Base-by-base conservation (phyloP, 2,329 filamentous ascomycete genomes). In the Aspergillus carbonarius region DNA sequence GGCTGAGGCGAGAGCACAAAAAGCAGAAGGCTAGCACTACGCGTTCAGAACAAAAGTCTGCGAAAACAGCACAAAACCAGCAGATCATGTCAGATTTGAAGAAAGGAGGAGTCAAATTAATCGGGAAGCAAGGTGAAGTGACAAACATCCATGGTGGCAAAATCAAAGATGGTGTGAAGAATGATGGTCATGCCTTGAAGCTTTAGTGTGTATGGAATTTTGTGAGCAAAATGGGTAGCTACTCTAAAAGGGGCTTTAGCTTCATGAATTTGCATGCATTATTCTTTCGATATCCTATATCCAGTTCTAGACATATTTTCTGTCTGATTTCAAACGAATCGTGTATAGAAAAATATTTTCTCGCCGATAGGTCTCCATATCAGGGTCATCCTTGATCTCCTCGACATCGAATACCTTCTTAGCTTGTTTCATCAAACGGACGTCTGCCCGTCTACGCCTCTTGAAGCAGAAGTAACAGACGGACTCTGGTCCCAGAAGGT, bases 401-500 rank as follows among this genome's bases (percentile, higher is more conserved):
- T 82, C 80, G 17, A 91, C 82, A 13, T 77, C 67, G 69, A 92
- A 92, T 35, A 79, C 75, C 76, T 88, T 91, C 70, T 81, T 86
- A 15, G 88, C 87, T 71, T 83, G 83, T 73, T 88, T 90, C 71
- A 92, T 82, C 70, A 92, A 92, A 59, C 89, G 85, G 78, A 88
- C 82, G 71, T 92, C 89, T 42, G 89, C 95, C 60, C 91, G 84
- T 70, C 95, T 86, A 66, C 95, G 83, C 78, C 92, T 93, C 82
- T 96, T 98, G 82, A 96, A 97, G 79, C 93, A 96, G 77, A 99
- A 98, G 75, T 89, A 88, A 73, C 88, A 92, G 44, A 92, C 74
- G 0, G 85, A 85, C 9, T 81, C 72, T 3, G 82, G 83, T 15
- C 85, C 83, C 63, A 96, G 81, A 49, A 97, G 81, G 62, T 90